Percentiles rank a stretch among this genome's conserved stretches.
These are phyloP conservation scores for Saccharomyces hybrid DNA, from an alignment of 1,139 yeast genomes.

Conservation along the genomic window DNA sequence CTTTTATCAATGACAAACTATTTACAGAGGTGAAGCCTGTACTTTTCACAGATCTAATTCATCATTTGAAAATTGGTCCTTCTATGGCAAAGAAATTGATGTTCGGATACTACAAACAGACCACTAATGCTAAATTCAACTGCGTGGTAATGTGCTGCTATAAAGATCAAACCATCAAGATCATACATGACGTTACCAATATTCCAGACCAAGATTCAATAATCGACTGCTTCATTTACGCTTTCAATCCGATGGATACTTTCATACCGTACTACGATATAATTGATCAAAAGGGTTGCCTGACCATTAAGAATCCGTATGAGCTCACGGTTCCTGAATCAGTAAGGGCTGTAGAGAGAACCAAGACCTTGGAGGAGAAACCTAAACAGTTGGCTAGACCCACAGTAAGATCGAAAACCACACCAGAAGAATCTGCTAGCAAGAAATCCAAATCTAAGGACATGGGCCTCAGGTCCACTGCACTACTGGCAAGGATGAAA, in stretches of 20 bases:
- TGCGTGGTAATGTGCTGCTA: slow-evolving; percentile 25
- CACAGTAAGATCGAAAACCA: slow-evolving; percentile 13
- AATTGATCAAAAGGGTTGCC: slow-evolving; percentile 15
- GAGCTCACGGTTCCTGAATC: slow-evolving; percentile 5
- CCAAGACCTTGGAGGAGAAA: not conserved
- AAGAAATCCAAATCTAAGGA: slow-evolving; percentile 12
- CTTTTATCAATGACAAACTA: slow-evolving; percentile 17
- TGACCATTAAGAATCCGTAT: slow-evolving; percentile 21
- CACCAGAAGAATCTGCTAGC: slow-evolving; percentile 6
- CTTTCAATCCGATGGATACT: slow-evolving; percentile 28
- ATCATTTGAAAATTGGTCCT: slow-evolving; percentile 22
- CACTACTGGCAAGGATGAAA: slow-evolving; percentile 29
- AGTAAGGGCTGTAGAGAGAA: not conserved
- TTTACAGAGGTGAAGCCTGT: slow-evolving; percentile 24
- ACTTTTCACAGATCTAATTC: slow-evolving; percentile 26
- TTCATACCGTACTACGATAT: slow-evolving; percentile 21
- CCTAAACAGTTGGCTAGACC: slow-evolving; percentile 1
- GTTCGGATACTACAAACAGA: slow-evolving; percentile 24
- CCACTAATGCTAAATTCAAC: slow-evolving; percentile 22
- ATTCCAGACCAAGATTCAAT: slow-evolving; percentile 11
- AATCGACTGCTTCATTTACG: slow-evolving; percentile 29
- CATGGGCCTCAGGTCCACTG: slow-evolving; percentile 29
- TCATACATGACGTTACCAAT: slow-evolving; percentile 17
- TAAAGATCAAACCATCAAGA: slow-evolving; percentile 15
- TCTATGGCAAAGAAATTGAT: slow-evolving; percentile 23